These are phyloP conservation scores for Sarocladium brachiariae DNA, from an alignment of 2,329 filamentous ascomycete species.

Conservation along the genomic window DNA sequence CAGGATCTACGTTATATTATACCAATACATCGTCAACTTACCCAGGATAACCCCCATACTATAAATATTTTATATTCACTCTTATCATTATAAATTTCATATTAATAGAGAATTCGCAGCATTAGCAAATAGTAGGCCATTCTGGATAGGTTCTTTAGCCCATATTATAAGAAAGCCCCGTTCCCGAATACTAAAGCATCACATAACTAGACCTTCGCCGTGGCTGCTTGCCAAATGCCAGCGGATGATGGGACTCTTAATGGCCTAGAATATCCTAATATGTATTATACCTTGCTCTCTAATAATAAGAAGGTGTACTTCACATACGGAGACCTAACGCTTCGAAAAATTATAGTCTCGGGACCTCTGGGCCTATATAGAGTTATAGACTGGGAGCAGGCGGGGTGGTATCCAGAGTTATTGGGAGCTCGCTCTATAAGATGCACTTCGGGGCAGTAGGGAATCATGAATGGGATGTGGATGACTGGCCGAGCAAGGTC, in stretches of 20 bases:
- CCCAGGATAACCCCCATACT: neutral
- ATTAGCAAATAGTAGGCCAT: neutral
- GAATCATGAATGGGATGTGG: neutral
- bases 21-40: neutral
- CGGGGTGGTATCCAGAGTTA: conserved; percentile 29
- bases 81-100: too few species aligned
- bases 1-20: neutral
- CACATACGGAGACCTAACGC: conserved; percentile 20
- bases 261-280: conserved; percentile 1
- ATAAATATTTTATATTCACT: conserved; percentile 2
- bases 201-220: conserved; percentile 6
- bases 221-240: conserved; percentile 1
- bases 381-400: conserved; percentile 24
- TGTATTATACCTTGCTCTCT: neutral
- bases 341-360: conserved; percentile 22
- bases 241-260: neutral
- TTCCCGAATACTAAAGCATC: neutral
- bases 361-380: conserved; percentile 12
- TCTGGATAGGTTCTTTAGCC: conserved; percentile 3
- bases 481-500: conserved; percentile 9
- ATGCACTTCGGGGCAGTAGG: conserved; percentile 17
- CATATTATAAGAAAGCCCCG: conserved; percentile 1
- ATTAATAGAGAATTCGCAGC: too few species aligned
- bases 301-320: conserved; percentile 12
- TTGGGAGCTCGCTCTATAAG: conserved; percentile 26